A percentile compares a stretch with the other conserved stretches of the same genome.
These are phyloP conservation scores for Asterochloris sp. DNA, from an alignment of 139 green algal genomes.

Conservation along the genomic window DNA sequence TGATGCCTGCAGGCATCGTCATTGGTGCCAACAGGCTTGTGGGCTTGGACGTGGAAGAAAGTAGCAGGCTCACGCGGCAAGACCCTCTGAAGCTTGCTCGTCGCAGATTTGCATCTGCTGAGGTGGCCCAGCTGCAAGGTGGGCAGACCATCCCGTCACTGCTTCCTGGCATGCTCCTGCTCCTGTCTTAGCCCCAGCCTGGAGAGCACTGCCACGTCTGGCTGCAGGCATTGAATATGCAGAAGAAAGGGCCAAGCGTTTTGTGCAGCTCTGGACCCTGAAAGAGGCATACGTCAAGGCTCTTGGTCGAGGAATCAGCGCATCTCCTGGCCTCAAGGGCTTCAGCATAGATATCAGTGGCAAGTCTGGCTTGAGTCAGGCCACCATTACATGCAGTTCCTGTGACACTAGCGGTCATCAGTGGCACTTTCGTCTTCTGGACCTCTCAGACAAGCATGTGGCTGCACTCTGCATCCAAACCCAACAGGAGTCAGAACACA, in stretches of 20 bases:
- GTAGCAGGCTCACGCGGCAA: slow-evolving; percentile 21
- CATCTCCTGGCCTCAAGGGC: slow-evolving; percentile 49
- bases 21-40: slow-evolving; percentile 22
- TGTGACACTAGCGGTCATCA: background rate
- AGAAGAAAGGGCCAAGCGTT: slow-evolving; percentile 21
- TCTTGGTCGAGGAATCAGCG: slow-evolving; percentile 60
- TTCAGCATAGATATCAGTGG: slow-evolving; percentile 45
- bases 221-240: background rate
- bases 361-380: background rate
- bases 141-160: background rate
- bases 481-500: no score
- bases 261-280: slow-evolving; percentile 70
- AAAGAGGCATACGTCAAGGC: slow-evolving; percentile 85
- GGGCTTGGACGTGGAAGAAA: slow-evolving; percentile 61
- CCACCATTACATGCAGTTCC: slow-evolving; percentile 2
- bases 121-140: slow-evolving; percentile 46
- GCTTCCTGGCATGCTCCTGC: no score
- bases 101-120: slow-evolving; percentile 41
- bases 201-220: no score
- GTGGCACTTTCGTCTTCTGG: slow-evolving; percentile 40
- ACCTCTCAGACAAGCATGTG: slow-evolving; percentile 16
- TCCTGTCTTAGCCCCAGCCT: no score
- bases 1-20: background rate
- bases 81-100: slow-evolving; percentile 50
- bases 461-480: slow-evolving; percentile 34